Conservation (phyloP, 1,139 yeast species). For the Candida sojae region DNA sequence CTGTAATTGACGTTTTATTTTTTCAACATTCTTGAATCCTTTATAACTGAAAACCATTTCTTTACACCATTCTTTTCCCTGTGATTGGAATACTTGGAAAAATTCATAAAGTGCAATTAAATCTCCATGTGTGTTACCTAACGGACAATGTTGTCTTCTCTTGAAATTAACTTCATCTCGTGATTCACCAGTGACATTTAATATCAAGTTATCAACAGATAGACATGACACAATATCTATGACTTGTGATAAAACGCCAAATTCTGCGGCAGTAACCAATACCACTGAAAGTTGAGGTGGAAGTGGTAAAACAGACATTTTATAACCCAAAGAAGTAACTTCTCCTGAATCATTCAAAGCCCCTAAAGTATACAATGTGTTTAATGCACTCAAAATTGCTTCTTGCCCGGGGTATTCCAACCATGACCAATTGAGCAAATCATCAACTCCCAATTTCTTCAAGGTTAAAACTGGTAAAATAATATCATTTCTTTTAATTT, state of each 20-base stretch:
- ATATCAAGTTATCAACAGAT: slow-evolving; percentile 83
- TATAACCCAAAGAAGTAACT: slow-evolving; percentile 82
- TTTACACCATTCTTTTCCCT: slow-evolving; percentile 78
- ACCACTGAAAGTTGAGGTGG: slow-evolving; percentile 98
- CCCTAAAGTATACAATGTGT: slow-evolving; percentile 85
- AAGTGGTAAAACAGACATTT: slow-evolving; percentile 90
- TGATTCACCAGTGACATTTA: slow-evolving; percentile 68
- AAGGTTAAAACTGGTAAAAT: slow-evolving; percentile 90
- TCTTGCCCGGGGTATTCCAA: slow-evolving; percentile 99
- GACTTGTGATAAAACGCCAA: slow-evolving; percentile 62
- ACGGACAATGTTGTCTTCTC: slow-evolving; percentile 63
- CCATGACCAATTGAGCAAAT: slow-evolving; percentile 94
- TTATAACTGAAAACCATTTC: slow-evolving; percentile 73
- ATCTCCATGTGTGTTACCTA: slow-evolving; percentile 79
- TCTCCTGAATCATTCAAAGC: slow-evolving; percentile 94
- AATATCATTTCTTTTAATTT: slow-evolving; percentile 85
- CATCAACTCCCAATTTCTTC: slow-evolving; percentile 92
- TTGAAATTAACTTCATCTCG: slow-evolving; percentile 77
- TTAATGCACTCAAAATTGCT: slow-evolving; percentile 98
- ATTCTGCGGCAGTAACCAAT: slow-evolving; percentile 64
- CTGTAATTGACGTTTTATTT: slow-evolving; percentile 73
- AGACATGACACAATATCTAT: slow-evolving; percentile 90
- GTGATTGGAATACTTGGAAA: slow-evolving; percentile 57
- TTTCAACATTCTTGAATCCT: slow-evolving; percentile 76
- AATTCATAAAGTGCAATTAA: slow-evolving; percentile 80